Evolutionary conservation across 805 yeast genomes (phyloP), one percentile per base, ranked within the genome.

Genomic region (Vanderwaltozyma yarrowii): DNA sequence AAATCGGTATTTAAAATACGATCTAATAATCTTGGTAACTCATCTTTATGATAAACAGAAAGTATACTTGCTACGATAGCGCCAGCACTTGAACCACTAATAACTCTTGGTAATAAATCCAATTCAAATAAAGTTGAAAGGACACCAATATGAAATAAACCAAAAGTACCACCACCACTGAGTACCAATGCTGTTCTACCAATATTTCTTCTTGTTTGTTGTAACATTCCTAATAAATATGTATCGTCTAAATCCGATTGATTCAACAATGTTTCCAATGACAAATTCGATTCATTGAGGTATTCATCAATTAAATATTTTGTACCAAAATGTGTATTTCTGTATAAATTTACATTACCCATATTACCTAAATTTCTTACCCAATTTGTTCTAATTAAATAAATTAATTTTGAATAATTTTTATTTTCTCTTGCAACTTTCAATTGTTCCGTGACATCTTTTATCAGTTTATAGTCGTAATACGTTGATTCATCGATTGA

Each of bases 51-150:
- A 52, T 81, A 85, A 14, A 83, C 79, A 52, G 95, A 86, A 33
- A 92, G 67, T 14, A 92, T 76, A 35, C 95, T 75, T 15, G 97
- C 96, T 33, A 92, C 79, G 37, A 92, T 88, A 1, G 96, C 87
- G 14, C 99, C 99, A 0, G 96, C 95, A 18, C 95, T 85, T 12
- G 95, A 82, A 1, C 99, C 98, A 34, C 95, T 82, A 13, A 92
- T 76, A 27, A 92, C 83, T 35, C 82, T 71, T 0, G 99, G 99
- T 18, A 89, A 64, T 17, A 87, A 64, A 38, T 80, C 78, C 36
- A 73, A 70, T 47, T 85, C 92, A 30, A 80, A 62, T 23, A 92
- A 67, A 2, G 92, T 82, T 4, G 85, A 76, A 33, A 89, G 63
- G 0, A 92, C 96, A 1, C 99, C 99, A 41, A 87, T 82, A 47